Evolutionary conservation across 2,329 filamentous ascomycete species (phyloP).

Genomic region (Penicillium sp.): DNA sequence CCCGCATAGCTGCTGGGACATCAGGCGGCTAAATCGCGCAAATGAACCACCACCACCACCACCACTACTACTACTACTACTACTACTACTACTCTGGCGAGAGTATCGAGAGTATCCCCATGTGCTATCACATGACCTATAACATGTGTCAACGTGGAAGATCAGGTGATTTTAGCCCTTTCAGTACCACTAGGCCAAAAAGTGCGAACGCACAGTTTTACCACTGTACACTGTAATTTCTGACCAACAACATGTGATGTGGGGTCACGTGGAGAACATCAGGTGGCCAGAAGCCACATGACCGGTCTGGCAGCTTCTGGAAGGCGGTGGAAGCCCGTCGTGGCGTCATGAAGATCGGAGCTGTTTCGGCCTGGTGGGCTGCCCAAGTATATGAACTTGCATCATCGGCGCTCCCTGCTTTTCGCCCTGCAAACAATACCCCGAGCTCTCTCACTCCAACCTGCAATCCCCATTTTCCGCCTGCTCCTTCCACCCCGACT

Average conservation of each 20-base stretch:
- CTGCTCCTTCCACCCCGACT: neutral
- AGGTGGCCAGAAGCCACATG: neutral
- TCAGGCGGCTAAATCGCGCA: too few species aligned
- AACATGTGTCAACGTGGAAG: too few species aligned
- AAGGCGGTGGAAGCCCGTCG: constrained; percentile 36
- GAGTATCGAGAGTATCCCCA: too few species aligned
- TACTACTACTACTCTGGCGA: too few species aligned
- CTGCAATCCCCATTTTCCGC: constrained; percentile 2
- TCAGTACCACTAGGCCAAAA: too few species aligned
- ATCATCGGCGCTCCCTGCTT: constrained; percentile 5
- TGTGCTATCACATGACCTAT: too few species aligned
- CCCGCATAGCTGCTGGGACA: too few species aligned
- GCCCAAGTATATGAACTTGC: constrained; percentile 24
- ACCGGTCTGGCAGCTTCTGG: constrained; percentile 28
- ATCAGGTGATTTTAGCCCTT: too few species aligned
- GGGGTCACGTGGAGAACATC: neutral
- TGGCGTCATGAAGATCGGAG: constrained; percentile 30
- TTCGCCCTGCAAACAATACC: neutral
- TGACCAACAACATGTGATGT: neutral
- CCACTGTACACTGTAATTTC: too few species aligned
- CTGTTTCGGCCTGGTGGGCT: constrained; percentile 14
- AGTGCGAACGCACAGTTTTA: too few species aligned
- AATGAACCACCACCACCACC: too few species aligned
- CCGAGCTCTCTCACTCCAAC: neutral
- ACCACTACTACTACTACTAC: too few species aligned